These are phyloP conservation scores for Cercospora janseana DNA, from an alignment of 2,329 filamentous ascomycete genomes.

Conservation along the genomic window DNA sequence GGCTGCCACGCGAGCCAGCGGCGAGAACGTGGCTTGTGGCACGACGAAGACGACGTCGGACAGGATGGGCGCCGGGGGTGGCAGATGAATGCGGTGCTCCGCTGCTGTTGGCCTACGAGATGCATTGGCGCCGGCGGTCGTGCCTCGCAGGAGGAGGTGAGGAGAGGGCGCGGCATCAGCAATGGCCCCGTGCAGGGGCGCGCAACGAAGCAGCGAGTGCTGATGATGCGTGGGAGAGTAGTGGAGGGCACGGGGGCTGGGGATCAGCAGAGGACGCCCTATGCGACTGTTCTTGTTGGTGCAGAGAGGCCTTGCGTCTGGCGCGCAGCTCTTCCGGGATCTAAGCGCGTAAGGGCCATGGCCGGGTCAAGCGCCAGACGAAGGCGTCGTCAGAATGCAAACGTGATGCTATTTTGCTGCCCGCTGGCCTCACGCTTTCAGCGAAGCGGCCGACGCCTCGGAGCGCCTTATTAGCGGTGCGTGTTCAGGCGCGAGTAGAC, in stretches of 20 bases:
- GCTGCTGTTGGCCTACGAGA: slow-evolving; percentile 11
- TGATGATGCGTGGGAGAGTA: too few relatives aligned
- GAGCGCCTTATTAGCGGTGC: neutral
- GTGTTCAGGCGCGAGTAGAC: neutral
- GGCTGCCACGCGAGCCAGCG: slow-evolving; percentile 18
- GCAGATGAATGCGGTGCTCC: slow-evolving; percentile 11
- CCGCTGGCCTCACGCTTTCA: neutral
- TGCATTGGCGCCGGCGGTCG: slow-evolving; percentile 16
- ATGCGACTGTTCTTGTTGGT: too few relatives aligned
- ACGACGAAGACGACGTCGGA: slow-evolving; percentile 14
- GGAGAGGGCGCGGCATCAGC: neutral
- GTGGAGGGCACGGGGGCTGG: too few relatives aligned
- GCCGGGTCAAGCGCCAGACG: neutral
- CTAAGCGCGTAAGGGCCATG: slow-evolving; percentile 9
- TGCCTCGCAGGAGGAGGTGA: slow-evolving; percentile 11
- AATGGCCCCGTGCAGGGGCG: too few relatives aligned
- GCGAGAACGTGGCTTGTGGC: slow-evolving; percentile 23
- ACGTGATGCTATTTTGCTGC: slow-evolving; percentile 1
- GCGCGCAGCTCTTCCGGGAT: slow-evolving; percentile 5
- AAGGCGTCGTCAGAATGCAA: too few relatives aligned
- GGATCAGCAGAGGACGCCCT: too few relatives aligned
- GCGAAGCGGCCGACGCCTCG: slow-evolving; percentile 9
- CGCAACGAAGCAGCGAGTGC: too few relatives aligned
- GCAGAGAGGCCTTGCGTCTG: slow-evolving; percentile 6
- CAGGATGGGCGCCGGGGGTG: neutral